Conservation (phyloP, 2,329 filamentous ascomycete species). For the Simplicillium aogashimaense region DNA sequence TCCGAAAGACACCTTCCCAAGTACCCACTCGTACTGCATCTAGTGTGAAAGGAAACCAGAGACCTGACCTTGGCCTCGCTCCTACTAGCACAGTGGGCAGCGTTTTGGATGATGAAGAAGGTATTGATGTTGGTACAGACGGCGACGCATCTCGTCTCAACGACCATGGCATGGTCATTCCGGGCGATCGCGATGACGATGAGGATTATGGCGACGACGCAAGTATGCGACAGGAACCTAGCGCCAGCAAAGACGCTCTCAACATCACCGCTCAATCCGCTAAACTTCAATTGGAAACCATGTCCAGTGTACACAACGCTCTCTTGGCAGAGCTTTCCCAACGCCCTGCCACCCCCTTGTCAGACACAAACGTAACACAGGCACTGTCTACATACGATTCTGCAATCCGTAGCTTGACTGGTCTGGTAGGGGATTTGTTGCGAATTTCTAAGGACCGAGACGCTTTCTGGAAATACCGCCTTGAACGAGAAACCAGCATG, state of each 20-base stretch:
- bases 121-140: slow-evolving; percentile 35
- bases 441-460: slow-evolving; percentile 92
- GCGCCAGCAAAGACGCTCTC: slow-evolving; percentile 82
- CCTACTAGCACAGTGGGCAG: slow-evolving; percentile 37
- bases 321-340: slow-evolving; percentile 57
- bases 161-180: slow-evolving; percentile 23
- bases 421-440: slow-evolving; percentile 73
- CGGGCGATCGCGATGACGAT: slow-evolving; percentile 56
- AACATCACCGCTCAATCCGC: slow-evolving; percentile 96
- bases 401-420: slow-evolving; percentile 79
- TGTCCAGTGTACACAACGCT: slow-evolving; percentile 77
- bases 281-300: slow-evolving; percentile 81
- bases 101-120: slow-evolving; percentile 39
- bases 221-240: slow-evolving; percentile 64
- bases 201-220: slow-evolving; percentile 65
- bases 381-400: slow-evolving; percentile 80
- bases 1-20: slow-evolving; percentile 33
- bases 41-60: slow-evolving; percentile 19
- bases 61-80: slow-evolving; percentile 19
- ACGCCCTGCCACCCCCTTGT: slow-evolving; percentile 63
- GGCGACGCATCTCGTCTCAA: slow-evolving; percentile 27
- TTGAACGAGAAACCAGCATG: slow-evolving; percentile 86
- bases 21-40: slow-evolving; percentile 20
- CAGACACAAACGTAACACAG: slow-evolving; percentile 65
- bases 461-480: slow-evolving; percentile 90